Evolutionary conservation across 805 yeast genomes (phyloP).

Genomic region (Candida silvicultrix): DNA sequence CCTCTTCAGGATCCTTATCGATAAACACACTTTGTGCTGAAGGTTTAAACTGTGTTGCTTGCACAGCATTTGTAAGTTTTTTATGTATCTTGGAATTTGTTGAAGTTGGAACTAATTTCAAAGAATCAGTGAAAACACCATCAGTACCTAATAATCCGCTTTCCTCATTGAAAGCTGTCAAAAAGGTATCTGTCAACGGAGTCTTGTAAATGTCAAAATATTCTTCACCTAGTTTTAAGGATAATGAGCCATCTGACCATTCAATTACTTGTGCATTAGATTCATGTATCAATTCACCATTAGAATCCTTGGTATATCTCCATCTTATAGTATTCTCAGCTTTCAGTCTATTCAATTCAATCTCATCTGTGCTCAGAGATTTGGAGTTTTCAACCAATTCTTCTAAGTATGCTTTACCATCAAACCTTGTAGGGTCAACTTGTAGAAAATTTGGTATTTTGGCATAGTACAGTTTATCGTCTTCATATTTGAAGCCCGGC

Average conservation of each 20-base stretch:
- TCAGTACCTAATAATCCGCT: constrained; percentile 69
- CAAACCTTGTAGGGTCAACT: constrained; percentile 84
- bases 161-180: constrained; percentile 65
- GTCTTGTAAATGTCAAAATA: constrained; percentile 70
- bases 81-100: constrained; percentile 81
- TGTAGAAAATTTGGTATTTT: constrained; percentile 79
- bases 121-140: constrained; percentile 53
- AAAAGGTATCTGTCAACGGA: constrained; percentile 61
- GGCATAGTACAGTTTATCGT: constrained; percentile 38
- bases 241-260: constrained; percentile 91
- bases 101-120: constrained; percentile 84
- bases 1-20: constrained; percentile 61
- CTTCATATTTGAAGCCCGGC: constrained; percentile 25
- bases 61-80: constrained; percentile 66
- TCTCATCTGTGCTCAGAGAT: constrained; percentile 37
- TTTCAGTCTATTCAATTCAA: constrained; percentile 55
- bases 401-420: constrained; percentile 60
- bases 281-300: constrained; percentile 62
- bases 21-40: constrained; percentile 35
- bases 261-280: constrained; percentile 85
- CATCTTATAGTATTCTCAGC: constrained; percentile 89
- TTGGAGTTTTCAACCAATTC: constrained; percentile 32
- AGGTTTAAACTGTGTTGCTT: constrained; percentile 27
- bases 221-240: constrained; percentile 84
- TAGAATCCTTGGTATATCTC: constrained; percentile 70